phyloP scores from a whole-genome alignment of 306 rosid species.

The Arachis stenosperma region DNA sequence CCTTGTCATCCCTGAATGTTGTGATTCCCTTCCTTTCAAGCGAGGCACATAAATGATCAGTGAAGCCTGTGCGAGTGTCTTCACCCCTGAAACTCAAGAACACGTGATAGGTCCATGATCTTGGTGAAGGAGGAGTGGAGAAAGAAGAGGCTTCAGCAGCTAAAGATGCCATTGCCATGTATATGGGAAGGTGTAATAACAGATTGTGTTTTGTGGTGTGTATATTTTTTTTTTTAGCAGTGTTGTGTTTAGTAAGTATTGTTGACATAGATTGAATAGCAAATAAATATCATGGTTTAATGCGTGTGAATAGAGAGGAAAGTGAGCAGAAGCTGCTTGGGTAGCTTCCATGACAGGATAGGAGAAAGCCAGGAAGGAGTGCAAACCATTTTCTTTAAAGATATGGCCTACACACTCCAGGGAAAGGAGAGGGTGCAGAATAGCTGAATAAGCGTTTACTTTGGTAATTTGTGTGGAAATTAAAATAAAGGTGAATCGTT shows the following conservation, averaged over 20 bases:
- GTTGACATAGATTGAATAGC: no score
- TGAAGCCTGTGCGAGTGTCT: background rate
- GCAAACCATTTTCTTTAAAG: no score
- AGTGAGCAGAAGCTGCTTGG: no score
- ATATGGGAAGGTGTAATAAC: background rate
- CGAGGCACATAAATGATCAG: background rate
- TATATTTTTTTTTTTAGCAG: background rate
- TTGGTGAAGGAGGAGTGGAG: background rate
- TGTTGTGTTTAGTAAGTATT: no score
- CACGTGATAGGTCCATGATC: background rate
- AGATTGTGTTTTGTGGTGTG: background rate
- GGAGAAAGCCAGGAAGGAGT: no score
- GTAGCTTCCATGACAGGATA: no score
- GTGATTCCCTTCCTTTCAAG: background rate
- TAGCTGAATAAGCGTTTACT: background rate
- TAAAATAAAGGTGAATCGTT: no score
- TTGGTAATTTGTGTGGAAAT: no score
- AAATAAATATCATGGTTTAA: no score
- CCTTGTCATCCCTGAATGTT: background rate
- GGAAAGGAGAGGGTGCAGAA: constrained; percentile 1
- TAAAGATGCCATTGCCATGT: background rate
- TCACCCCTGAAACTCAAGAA: constrained; percentile 14
- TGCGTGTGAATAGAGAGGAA: no score
- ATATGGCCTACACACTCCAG: no score
- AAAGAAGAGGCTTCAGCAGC: background rate